Conservation (phyloP, 352 stramenopile species). For the Elongisporangium anandrum region DNA sequence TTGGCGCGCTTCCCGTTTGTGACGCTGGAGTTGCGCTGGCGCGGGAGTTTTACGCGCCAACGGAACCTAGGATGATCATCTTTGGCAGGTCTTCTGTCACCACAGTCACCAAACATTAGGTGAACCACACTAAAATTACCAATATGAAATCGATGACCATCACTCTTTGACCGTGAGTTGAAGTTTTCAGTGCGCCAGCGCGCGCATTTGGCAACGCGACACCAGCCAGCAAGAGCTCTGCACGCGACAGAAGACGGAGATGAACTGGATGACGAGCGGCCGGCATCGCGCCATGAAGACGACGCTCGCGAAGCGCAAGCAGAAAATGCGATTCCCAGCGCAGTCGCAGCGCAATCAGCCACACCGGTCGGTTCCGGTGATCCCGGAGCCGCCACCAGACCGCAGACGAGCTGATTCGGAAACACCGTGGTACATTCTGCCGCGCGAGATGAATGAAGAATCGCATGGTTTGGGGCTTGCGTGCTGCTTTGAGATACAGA, state of each 20-base stretch:
- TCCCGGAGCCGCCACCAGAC: slow-evolving; percentile 10
- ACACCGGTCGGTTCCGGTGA: slow-evolving; percentile 7
- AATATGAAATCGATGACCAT: not conserved
- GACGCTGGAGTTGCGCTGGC: slow-evolving; percentile 1
- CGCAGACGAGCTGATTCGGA: slow-evolving; percentile 5
- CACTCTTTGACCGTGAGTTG: not conserved
- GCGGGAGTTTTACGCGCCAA: slow-evolving; percentile 9
- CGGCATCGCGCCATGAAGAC: slow-evolving; percentile 47
- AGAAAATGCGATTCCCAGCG: slow-evolving; percentile 45
- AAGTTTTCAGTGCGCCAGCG: not conserved
- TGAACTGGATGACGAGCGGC: slow-evolving; percentile 77
- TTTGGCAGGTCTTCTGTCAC: not conserved
- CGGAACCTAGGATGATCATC: not conserved
- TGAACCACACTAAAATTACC: not conserved
- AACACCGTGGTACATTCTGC: slow-evolving; percentile 57
- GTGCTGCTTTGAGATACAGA: not conserved
- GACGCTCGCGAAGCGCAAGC: slow-evolving; percentile 30
- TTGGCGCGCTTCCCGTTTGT: not conserved
- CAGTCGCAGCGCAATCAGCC: slow-evolving; percentile 34
- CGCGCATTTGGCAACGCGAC: not conserved
- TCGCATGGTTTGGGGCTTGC: slow-evolving; percentile 29
- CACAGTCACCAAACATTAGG: not conserved
- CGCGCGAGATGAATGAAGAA: slow-evolving; percentile 34
- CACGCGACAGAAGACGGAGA: slow-evolving; percentile 4
- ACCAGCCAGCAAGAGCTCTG: not conserved